Conservation (phyloP, 768 basidiomycete species). For the Pleurotus djamor region DNA sequence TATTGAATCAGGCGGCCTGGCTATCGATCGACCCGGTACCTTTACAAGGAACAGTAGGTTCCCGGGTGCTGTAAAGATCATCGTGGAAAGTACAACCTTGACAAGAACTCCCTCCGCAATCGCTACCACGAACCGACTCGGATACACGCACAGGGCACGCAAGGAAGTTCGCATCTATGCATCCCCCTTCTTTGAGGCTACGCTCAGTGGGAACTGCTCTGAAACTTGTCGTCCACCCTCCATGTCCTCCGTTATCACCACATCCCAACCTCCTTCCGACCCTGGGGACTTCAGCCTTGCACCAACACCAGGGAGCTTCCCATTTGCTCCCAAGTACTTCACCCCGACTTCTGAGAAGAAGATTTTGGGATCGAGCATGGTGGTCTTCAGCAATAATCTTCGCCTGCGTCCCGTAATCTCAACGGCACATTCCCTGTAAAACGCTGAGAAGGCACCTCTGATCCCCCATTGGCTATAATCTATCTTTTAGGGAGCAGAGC, state of each 20-base stretch:
- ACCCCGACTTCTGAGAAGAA: too few species aligned
- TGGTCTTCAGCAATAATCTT: too few species aligned
- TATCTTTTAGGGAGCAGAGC: too few species aligned
- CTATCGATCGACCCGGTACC: slow-evolving; percentile 79
- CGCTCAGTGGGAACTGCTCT: slow-evolving; percentile 89
- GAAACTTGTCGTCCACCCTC: slow-evolving; percentile 82
- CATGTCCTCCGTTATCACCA: slow-evolving; percentile 82
- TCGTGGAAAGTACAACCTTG: slow-evolving; percentile 77
- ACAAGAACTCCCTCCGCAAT: too few species aligned
- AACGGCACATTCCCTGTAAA: too few species aligned
- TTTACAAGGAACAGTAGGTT: slow-evolving; percentile 67
- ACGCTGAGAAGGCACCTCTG: too few species aligned
- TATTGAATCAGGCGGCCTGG: slow-evolving; percentile 60
- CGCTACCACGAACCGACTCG: too few species aligned
- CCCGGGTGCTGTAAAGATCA: slow-evolving; percentile 88
- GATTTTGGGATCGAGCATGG: too few species aligned
- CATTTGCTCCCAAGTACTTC: too few species aligned
- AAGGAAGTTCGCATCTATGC: slow-evolving; percentile 90
- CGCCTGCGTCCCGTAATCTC: too few species aligned
- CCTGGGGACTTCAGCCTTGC: slow-evolving; percentile 45
- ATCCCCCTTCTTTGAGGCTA: slow-evolving; percentile 94
- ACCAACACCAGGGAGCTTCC: slow-evolving; percentile 36
- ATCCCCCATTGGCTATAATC: too few species aligned
- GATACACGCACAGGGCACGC: too few species aligned
- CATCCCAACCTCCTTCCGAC: slow-evolving; percentile 68